Conservation (phyloP, 2,329 filamentous ascomycete species). For the Exophiala dermatitidis region DNA sequence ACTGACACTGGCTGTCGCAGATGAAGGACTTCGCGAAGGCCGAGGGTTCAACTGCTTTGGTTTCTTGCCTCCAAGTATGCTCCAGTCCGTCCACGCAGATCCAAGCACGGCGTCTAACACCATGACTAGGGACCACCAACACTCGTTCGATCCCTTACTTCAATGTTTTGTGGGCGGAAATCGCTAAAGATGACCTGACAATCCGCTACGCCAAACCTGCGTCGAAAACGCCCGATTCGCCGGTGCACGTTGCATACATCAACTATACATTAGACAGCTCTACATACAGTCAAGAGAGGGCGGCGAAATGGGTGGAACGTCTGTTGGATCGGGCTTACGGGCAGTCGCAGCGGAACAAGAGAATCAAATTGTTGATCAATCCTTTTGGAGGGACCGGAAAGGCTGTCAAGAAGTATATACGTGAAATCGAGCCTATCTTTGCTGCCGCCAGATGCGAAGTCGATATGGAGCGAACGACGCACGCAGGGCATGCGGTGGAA, state of each 20-base stretch:
- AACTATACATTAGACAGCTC: conserved; percentile 54
- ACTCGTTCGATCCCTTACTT: conserved; percentile 64
- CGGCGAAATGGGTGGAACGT: conserved; percentile 51
- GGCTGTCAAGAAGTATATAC: conserved; percentile 65
- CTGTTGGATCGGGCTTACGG: conserved; percentile 67
- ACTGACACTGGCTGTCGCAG: conserved; percentile 12
- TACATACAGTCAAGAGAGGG: conserved; percentile 40
- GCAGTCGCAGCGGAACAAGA: conserved; percentile 59
- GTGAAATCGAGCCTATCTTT: conserved; percentile 72
- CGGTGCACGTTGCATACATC: conserved; percentile 55
- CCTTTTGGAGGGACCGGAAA: conserved; percentile 78
- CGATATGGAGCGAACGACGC: conserved; percentile 64
- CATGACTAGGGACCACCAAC: conserved; percentile 38
- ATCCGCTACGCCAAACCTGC: conserved; percentile 64
- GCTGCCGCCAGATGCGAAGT: conserved; percentile 70
- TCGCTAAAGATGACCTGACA: conserved; percentile 53
- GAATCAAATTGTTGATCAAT: conserved; percentile 84
- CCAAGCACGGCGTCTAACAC: background rate
- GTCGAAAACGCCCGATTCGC: conserved; percentile 44
- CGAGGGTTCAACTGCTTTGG: conserved; percentile 49
- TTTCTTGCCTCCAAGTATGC: conserved; percentile 45
- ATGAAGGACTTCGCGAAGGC: conserved; percentile 16
- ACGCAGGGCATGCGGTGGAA: conserved; percentile 69
- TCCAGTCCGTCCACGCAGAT: background rate
- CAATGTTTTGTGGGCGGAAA: conserved; percentile 75